Evolutionary conservation across 345 rosid species (phyloP), one percentile per base, ranked within the genome.

Genomic region (Hibiscus mutabilis): DNA sequence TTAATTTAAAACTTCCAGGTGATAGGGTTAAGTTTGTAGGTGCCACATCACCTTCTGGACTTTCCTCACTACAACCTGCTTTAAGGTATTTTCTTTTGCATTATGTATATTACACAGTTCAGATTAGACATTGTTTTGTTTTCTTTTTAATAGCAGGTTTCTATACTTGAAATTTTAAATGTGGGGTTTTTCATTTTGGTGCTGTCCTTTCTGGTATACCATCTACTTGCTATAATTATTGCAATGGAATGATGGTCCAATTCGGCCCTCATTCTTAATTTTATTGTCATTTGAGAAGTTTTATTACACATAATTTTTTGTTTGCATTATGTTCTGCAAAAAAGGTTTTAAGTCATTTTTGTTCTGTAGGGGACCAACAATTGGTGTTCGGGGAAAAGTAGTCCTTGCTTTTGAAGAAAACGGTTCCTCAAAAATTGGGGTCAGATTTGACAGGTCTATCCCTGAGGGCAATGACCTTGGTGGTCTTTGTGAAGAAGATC

Each of bases 401-500:
- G 73, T 90, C 74, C 98, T 92, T 79, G 82, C 98, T 64, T 91
- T 92, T 80, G 97, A 90, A 88, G 94, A 87, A 73, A 96, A 92
- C 72, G 86, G 83, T 72, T 81, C 84, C 75, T 93, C 98, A 37
- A 96, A 96, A 79, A 76, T 96, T 71, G 98, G 99, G 44, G 91
- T 96, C 71, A 92, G 98, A 78, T 96, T 96, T 75, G 99, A 96
- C 83, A 91, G 74, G 75, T 69, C 93, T 59, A 83, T 96, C 44
- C 86, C 83, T 12, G 98, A 91, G 74, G 99, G 99, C 87, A 92
- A 83, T 76, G 90, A 89, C 81, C 96, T 96, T 70, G 99, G 98
- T 73, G 99, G 97, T 59, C 87, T 60, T 60, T 96, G 99, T 76
- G 97, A 96, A 79, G 92, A 84, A 75, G 96, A 86, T 68, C 94